Conservation (phyloP, 164 flowering plant species). For the Amborella trichopoda region DNA sequence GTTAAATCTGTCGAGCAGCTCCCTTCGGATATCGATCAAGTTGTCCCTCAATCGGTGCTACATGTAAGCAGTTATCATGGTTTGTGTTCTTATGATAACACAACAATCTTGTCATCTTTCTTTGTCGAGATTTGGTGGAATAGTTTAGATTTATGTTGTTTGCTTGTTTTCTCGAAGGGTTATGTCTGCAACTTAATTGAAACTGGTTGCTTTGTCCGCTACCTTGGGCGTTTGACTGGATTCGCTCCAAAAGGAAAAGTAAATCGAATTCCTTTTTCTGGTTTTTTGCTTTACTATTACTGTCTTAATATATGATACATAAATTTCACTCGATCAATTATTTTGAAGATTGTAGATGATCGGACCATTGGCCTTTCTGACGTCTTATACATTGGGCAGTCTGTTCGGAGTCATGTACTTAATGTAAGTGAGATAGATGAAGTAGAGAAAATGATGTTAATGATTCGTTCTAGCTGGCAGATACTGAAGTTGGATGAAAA, state of each 20-base stretch:
- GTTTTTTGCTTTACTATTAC: not conserved
- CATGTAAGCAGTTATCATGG: slow-evolving; percentile 83
- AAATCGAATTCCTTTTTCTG: not conserved
- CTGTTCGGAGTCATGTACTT: slow-evolving; percentile 70
- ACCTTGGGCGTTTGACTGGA: slow-evolving; percentile 85
- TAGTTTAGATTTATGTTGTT: too few relatives aligned
- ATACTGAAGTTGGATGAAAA: too few relatives aligned
- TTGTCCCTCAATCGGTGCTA: slow-evolving; percentile 41
- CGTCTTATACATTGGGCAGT: slow-evolving; percentile 71
- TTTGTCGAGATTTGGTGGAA: too few relatives aligned
- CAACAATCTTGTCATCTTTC: too few relatives aligned
- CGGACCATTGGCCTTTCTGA: slow-evolving; percentile 32
- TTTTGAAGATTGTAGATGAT: slow-evolving; percentile 60
- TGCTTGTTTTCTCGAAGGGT: too few relatives aligned
- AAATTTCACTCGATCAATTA: slow-evolving; percentile 1
- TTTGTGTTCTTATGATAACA: too few relatives aligned
- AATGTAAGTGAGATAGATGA: slow-evolving; percentile 62
- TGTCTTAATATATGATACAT: not conserved
- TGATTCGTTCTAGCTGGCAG: too few relatives aligned
- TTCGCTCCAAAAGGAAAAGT: slow-evolving; percentile 80
- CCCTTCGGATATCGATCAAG: slow-evolving; percentile 49
- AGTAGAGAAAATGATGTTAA: too few relatives aligned
- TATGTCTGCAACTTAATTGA: slow-evolving; percentile 78
- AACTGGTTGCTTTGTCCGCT: slow-evolving; percentile 91
- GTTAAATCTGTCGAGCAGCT: slow-evolving; percentile 44